These are phyloP conservation scores for Stemphylium beticola DNA, from an alignment of 2,329 filamentous ascomycete species.

Conservation along the genomic window DNA sequence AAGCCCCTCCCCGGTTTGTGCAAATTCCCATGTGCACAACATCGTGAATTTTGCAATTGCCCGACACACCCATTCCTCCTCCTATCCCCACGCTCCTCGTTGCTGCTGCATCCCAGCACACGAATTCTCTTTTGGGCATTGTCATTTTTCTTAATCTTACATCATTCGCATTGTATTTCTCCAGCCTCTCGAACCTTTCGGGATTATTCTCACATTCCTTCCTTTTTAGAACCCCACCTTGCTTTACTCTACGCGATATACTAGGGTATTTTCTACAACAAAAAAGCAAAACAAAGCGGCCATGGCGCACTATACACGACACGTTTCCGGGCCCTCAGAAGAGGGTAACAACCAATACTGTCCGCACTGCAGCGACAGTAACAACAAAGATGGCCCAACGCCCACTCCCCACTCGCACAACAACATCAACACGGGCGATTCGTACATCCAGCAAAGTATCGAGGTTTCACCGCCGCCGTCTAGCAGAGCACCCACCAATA, in stretches of 20 bases:
- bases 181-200: no score
- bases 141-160: background rate
- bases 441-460: conserved; percentile 15
- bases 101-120: background rate
- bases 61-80: background rate
- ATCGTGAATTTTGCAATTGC: conserved; percentile 10
- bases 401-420: conserved; percentile 14
- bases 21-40: conserved; percentile 14
- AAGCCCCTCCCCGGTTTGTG: conserved; percentile 6
- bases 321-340: background rate
- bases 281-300: background rate
- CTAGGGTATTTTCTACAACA: no score
- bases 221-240: background rate
- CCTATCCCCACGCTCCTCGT: background rate
- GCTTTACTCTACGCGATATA: no score
- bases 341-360: background rate
- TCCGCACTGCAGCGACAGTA: background rate
- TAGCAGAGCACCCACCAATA: background rate
- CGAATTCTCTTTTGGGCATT: background rate
- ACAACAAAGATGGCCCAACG: conserved; percentile 10
- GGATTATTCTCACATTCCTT: background rate
- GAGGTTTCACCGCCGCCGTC: conserved; percentile 6
- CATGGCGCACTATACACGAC: conserved; percentile 6
- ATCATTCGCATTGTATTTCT: no score
- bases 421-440: conserved; percentile 1